Base-by-base conservation (phyloP, 441 rosid species). In the Populus hybrid region DNA sequence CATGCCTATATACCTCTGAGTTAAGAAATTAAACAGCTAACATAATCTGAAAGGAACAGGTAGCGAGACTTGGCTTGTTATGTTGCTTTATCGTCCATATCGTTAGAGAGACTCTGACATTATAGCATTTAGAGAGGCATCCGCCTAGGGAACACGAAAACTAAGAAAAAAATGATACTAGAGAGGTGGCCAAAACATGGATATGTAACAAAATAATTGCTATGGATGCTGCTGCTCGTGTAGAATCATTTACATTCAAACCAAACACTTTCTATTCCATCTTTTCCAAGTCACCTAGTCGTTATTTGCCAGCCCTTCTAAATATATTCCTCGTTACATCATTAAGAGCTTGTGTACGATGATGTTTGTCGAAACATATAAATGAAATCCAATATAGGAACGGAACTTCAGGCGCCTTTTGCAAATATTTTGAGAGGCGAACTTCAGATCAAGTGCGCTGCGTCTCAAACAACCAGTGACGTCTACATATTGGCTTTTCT, bases 401-500 rank as follows among this genome's bases (percentile, higher is more conserved):
- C 61, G 8, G n/a, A 18, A 54, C 21, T 54, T 54, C 7, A 5
- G n/a, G 61, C 8, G 61, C n/a, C n/a, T 54, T 54, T 16, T 1
- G n/a, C 7, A 14, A 54, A 54, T 54, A 6, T 54, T 54, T 7
- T n/a, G 24, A 38, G 54, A 38, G 6, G 68, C 32, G 32, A 23
- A 70, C 20, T 35, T 75, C 68, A n/a, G 21, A 40, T n/a, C 32
- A 8, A 11, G 70, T 20, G 30, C 14, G 50, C 70, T 8, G 63
- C 20, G 69, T 35, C 20, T 38, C 21, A 46, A 28, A 8, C 1
- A 68, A 35, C 16, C 36, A 18, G 6, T 5, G 23, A 30, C 54
- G 11, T 72, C 85, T 90, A 95, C 99, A 93, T 93, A 86, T 92
- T 95, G 71, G 99, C 91, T 84, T 95, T 95, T 87, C 95, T 92